A percentile compares a stretch with the other conserved stretches of the same genome.
These are phyloP conservation scores for Colletotrichum lini DNA, from an alignment of 2,329 filamentous ascomycete genomes.

Conservation along the genomic window DNA sequence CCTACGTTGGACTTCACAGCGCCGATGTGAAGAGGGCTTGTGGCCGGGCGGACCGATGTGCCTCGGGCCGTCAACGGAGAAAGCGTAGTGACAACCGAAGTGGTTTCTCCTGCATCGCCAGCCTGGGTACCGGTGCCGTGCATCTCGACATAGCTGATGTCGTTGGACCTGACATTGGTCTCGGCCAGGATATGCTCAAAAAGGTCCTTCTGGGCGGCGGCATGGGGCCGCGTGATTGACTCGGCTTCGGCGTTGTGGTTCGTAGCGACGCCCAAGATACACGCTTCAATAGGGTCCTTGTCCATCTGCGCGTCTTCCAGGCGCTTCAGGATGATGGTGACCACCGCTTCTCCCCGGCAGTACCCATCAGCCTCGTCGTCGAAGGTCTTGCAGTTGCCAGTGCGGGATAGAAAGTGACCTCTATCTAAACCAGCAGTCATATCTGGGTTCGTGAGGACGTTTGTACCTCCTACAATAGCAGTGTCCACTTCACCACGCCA, in stretches of 20 bases:
- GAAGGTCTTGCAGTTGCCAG: conserved; percentile 83
- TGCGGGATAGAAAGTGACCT: conserved; percentile 84
- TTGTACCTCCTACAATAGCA: conserved; percentile 83
- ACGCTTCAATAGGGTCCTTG: conserved; percentile 51
- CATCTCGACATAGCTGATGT: conserved; percentile 59
- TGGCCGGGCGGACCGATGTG: conserved; percentile 20
- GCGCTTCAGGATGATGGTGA: conserved; percentile 58
- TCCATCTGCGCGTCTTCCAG: conserved; percentile 57
- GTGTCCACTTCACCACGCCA: conserved; percentile 76
- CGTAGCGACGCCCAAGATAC: conserved; percentile 54
- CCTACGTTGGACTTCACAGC: conserved; percentile 44
- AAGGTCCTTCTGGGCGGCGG: conserved; percentile 54
- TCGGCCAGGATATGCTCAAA: conserved; percentile 57
- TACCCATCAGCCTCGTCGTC: conserved; percentile 72
- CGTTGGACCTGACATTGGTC: conserved; percentile 65
- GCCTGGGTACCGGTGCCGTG: conserved; percentile 58
- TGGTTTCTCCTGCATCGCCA: conserved; percentile 46
- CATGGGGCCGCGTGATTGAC: conserved; percentile 56
- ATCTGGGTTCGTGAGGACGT: conserved; percentile 84
- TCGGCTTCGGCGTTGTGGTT: conserved; percentile 58
- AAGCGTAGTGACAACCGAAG: conserved; percentile 42
- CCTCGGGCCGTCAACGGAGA: conserved; percentile 48
- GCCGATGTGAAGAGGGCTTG: conserved; percentile 46
- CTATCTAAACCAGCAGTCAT: conserved; percentile 82
- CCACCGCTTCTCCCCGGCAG: conserved; percentile 61